A percentile compares a stretch with the other conserved stretches of the same genome.
These are phyloP conservation scores for Triticum dicoccoides DNA, from an alignment of 176 grass and related monocot species.

Conservation along the genomic window DNA sequence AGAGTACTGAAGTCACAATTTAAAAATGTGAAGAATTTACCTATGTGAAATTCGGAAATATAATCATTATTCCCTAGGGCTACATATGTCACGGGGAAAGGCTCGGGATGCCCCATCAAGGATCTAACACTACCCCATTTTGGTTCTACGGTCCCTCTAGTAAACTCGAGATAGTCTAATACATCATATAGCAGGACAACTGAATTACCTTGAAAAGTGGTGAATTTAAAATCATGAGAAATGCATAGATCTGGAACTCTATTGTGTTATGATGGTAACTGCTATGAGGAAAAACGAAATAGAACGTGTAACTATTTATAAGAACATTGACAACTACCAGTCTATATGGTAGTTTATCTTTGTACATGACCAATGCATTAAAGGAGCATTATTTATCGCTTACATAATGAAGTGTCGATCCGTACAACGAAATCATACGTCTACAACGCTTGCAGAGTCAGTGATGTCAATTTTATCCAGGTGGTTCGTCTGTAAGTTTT, in stretches of 20 bases:
- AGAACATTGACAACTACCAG: no score
- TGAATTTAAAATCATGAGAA: neutral
- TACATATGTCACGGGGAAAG: slow-evolving; percentile 49
- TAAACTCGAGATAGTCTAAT: neutral
- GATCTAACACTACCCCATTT: slow-evolving; percentile 79
- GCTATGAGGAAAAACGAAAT: no score
- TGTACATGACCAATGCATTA: neutral
- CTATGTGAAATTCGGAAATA: slow-evolving; percentile 35
- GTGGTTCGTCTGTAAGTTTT: slow-evolving; percentile 51
- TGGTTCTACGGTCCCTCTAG: neutral
- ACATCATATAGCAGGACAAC: slow-evolving; percentile 43
- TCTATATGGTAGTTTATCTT: no score
- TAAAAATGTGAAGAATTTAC: slow-evolving; percentile 2
- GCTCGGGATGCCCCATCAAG: slow-evolving; percentile 72
- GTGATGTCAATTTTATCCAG: slow-evolving; percentile 43
- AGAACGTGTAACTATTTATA: no score
- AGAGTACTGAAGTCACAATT: neutral
- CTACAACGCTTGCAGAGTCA: slow-evolving; percentile 37
- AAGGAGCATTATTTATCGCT: neutral
- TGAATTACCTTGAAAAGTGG: neutral
- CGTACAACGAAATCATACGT: slow-evolving; percentile 46
- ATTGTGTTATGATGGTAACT: neutral
- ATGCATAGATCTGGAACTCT: neutral
- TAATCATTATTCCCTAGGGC: slow-evolving; percentile 89
- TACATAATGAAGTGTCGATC: neutral